phyloP scores from a whole-genome alignment of 2,329 filamentous ascomycete genomes.

The Colletotrichum lini region DNA sequence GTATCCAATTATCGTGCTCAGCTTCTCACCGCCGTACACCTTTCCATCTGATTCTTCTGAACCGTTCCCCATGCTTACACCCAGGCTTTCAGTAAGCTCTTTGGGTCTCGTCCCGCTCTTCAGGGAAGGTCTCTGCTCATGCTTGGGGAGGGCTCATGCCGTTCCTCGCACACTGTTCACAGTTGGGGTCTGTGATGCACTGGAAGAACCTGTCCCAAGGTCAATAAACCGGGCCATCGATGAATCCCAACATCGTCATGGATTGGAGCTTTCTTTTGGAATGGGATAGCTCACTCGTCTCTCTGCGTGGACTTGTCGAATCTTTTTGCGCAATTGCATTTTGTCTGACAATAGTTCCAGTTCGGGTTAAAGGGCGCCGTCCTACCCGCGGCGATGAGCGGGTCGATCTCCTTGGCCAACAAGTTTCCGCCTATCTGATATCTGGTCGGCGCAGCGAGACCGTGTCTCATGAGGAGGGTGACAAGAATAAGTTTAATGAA shows the following conservation, averaged over 20 bases:
- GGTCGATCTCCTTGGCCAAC: slow-evolving; percentile 13
- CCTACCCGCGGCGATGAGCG: slow-evolving; percentile 35
- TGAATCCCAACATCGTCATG: neutral
- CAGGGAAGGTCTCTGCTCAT: neutral
- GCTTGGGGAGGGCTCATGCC: slow-evolving; percentile 17
- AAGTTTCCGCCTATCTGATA: slow-evolving; percentile 4
- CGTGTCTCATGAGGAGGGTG: slow-evolving; percentile 21
- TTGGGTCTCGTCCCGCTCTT: neutral
- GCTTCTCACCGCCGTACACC: too few relatives aligned
- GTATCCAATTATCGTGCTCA: neutral
- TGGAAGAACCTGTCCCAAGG: slow-evolving; percentile 50
- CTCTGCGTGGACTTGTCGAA: slow-evolving; percentile 41
- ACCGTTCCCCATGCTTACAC: too few relatives aligned
- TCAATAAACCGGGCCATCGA: neutral
- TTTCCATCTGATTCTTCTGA: neutral
- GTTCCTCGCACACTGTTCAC: slow-evolving; percentile 44
- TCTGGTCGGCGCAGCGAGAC: neutral
- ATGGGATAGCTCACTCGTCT: slow-evolving; percentile 38
- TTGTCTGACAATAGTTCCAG: slow-evolving; percentile 29
- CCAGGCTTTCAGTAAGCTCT: neutral
- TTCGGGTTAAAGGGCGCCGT: slow-evolving; percentile 21
- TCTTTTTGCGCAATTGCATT: slow-evolving; percentile 47
- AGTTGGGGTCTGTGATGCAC: slow-evolving; percentile 52
- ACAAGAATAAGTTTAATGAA: slow-evolving; percentile 27
- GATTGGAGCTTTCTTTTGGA: neutral